Base-by-base conservation (phyloP, 805 yeast genomes). In the Metschnikowia corniflorae region DNA sequence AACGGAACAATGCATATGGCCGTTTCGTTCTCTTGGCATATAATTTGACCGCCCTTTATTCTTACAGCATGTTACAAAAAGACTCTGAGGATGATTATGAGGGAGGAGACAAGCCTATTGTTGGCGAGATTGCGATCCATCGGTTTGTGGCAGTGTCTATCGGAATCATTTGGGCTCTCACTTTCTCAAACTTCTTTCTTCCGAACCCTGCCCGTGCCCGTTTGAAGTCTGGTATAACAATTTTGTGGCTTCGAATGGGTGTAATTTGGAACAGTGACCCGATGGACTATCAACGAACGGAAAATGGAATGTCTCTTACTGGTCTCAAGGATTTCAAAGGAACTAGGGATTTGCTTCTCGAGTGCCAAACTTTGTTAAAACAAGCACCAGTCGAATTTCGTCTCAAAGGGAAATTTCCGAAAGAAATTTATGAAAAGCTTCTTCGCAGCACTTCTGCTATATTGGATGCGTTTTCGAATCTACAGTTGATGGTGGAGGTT, bases 241-340 rank as follows among this genome's bases (percentile, higher is more conserved):
- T 79, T 2, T 64, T 85, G 16, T 86, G 95, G 95, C 63, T 86
- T 26, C 65, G 88, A 29, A 71, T 86, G 72, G 95, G 95, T 1
- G 71, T 86, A 16, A 70, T 80, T 7, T 86, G 94, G 95, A 81
- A 80, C 47, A 65, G 79, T 32, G 91, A 84, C 46, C 87, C 89
- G 2, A 60, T 86, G 43, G 73, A 69, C 13, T 72, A 63, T 34
- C 59, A 55, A n/a, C 50, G 50, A 16, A 20, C 35, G 2, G 23
- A 29, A 2, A 54, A 58, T 23, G 57, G 50, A 12, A 21, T 16
- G 50, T 43, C 23, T 40, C 57, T 37, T 33, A 42, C 64, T 24
- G 80, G 80, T 2, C 57, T 75, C 18, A 61, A 67, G 33, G 79
- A 66, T 46, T 57, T 61, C 30, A 55, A 52, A 63, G 77, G 57